Evolutionary conservation across 2,329 filamentous ascomycete genomes (phyloP).

Genomic region (Diaporthe helianthi): DNA sequence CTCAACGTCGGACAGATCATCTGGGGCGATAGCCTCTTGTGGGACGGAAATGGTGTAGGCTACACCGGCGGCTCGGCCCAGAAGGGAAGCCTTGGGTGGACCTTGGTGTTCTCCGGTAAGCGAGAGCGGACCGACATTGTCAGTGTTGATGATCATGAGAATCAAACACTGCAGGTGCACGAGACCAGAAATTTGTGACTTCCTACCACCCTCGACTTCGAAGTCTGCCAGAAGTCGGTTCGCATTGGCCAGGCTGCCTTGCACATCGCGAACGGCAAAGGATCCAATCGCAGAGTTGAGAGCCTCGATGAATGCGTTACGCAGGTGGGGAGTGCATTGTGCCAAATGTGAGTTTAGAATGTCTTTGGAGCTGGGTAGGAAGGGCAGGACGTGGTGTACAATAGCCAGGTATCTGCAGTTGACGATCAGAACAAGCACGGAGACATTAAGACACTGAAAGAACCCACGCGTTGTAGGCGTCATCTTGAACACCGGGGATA

Average conservation of each 20-base stretch:
- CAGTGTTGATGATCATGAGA: conserved; percentile 70
- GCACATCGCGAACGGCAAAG: conserved; percentile 48
- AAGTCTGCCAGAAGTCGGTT: conserved; percentile 58
- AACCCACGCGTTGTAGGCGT: conserved; percentile 54
- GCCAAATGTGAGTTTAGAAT: conserved; percentile 63
- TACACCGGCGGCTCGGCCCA: conserved; percentile 71
- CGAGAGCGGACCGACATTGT: conserved; percentile 58
- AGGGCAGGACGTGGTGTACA: conserved; percentile 72
- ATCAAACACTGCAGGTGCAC: conserved; percentile 72
- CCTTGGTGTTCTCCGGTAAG: conserved; percentile 51
- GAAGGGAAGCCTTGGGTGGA: conserved; percentile 59
- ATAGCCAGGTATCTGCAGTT: conserved; percentile 63
- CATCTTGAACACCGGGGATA: conserved; percentile 51
- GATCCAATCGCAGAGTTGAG: conserved; percentile 66
- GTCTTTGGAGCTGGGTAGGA: conserved; percentile 65
- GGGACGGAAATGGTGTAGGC: conserved; percentile 67
- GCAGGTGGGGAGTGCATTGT: conserved; percentile 62
- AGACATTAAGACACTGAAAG: background rate
- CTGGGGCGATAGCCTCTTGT: conserved; percentile 45
- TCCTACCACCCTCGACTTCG: conserved; percentile 52
- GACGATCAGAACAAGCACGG: background rate
- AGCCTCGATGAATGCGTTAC: conserved; percentile 70
- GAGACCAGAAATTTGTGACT: conserved; percentile 52
- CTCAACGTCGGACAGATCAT: conserved; percentile 60
- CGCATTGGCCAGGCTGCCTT: conserved; percentile 51